Conservation (phyloP, 176 grass and related monocot genomes). For the Juncus effusus region DNA sequence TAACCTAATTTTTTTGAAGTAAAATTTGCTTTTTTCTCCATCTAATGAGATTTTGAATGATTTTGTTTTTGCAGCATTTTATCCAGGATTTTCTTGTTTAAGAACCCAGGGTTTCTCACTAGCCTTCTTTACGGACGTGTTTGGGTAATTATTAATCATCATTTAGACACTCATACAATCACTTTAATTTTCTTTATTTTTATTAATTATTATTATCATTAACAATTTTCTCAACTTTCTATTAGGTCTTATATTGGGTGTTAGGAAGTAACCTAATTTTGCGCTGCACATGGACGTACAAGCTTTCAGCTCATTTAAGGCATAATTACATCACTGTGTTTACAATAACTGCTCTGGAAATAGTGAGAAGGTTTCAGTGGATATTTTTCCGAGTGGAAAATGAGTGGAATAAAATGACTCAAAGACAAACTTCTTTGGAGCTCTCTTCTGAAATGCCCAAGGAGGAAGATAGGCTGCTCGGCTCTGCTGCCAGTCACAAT, state of each 20-base stretch:
- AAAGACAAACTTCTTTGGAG: conserved; percentile 58
- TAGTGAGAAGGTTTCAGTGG: conserved; percentile 88
- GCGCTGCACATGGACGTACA: conserved; percentile 96
- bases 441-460: conserved; percentile 51
- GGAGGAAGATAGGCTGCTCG: conserved; percentile 66
- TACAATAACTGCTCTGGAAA: conserved; percentile 70
- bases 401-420: conserved; percentile 92
- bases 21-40: background rate
- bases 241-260: conserved; percentile 83
- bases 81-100: conserved; percentile 89
- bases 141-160: conserved; percentile 52
- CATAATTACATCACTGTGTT: conserved; percentile 96
- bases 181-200: too few species aligned
- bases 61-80: conserved; percentile 54
- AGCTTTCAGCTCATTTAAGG: conserved; percentile 94
- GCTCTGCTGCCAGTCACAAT: conserved; percentile 50
- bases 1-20: background rate
- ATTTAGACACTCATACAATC: background rate
- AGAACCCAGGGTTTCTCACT: conserved; percentile 56
- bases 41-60: conserved; percentile 20
- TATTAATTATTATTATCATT: conserved; percentile 1
- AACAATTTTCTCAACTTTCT: conserved; percentile 6
- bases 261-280: conserved; percentile 86
- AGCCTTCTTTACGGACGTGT: conserved; percentile 55
- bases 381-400: conserved; percentile 97